Conservation (phyloP, 2,329 filamentous ascomycete species). For the Periconia macrospinosa region DNA sequence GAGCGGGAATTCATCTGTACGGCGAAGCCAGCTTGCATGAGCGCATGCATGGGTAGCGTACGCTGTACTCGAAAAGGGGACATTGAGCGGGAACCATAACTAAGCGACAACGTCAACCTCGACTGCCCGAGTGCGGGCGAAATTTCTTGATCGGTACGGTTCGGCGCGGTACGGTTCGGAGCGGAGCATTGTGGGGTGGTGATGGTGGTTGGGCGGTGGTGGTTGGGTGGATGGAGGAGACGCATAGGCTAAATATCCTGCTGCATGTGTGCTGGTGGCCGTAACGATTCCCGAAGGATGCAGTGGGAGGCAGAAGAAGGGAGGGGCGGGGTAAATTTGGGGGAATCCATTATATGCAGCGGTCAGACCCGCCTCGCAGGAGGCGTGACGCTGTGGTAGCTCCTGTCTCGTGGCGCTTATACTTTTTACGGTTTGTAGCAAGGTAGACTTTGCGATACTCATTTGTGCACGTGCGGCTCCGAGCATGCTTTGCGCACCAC, state of each 20-base stretch:
- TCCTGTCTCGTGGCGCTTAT: background rate
- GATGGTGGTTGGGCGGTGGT: background rate
- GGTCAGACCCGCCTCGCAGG: background rate
- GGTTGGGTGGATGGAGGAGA: background rate
- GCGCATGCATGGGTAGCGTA: background rate
- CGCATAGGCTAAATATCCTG: constrained; percentile 9
- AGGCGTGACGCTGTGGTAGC: background rate
- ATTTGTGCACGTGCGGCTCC: constrained; percentile 45
- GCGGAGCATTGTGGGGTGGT: background rate
- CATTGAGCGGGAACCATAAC: background rate
- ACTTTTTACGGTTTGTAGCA: background rate
- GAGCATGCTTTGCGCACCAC: constrained; percentile 51
- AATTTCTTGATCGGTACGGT: background rate
- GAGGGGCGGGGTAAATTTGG: background rate
- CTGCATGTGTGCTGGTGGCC: constrained; percentile 1
- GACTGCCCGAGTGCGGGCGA: background rate
- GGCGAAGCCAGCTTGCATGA: background rate
- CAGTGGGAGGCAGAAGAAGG: background rate
- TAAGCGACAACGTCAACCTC: background rate
- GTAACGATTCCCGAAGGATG: background rate
- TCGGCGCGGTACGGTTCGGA: constrained; percentile 1
- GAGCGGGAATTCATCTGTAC: no score
- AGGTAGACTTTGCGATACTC: constrained; percentile 5
- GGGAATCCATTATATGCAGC: background rate
- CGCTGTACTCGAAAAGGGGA: no score